Percentiles rank a stretch among this genome's conserved stretches.
phyloP scores from a whole-genome alignment of 345 rosid genomes.

The Cardamine resedifolia region DNA sequence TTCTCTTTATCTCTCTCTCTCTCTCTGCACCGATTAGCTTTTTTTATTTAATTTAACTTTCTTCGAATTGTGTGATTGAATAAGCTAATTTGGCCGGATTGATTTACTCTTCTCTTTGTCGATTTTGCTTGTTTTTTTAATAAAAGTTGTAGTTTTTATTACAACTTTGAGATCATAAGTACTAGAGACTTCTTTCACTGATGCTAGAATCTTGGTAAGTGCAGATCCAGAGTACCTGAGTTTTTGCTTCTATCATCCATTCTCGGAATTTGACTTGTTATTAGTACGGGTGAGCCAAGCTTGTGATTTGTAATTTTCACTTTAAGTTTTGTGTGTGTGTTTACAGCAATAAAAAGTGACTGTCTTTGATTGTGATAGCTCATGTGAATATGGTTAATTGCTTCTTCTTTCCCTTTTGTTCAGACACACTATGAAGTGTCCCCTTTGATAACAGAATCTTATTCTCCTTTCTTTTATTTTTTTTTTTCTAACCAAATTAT shows the following conservation, averaged over 20 bases:
- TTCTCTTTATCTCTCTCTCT: slow-evolving; percentile 11
- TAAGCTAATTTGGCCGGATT: not conserved
- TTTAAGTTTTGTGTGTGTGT: not conserved
- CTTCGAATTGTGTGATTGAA: slow-evolving; percentile 19
- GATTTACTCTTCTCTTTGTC: slow-evolving; percentile 8
- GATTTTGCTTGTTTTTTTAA: slow-evolving; percentile 12
- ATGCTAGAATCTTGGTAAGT: slow-evolving; percentile 7
- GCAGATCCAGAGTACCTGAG: slow-evolving; percentile 23
- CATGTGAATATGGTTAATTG: slow-evolving; percentile 12
- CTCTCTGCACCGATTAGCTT: slow-evolving; percentile 26
- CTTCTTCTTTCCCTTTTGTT: slow-evolving; percentile 24
- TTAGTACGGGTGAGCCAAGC: not conserved
- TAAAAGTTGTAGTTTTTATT: slow-evolving; percentile 14
- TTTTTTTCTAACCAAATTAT: not conserved
- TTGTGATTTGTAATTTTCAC: slow-evolving; percentile 2
- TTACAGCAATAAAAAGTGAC: slow-evolving; percentile 9
- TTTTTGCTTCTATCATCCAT: not conserved
- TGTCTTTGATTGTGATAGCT: slow-evolving; percentile 37
- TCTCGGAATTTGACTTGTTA: not conserved
- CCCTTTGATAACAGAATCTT: slow-evolving; percentile 34
- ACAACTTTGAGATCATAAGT: slow-evolving; percentile 3
- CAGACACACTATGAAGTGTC: slow-evolving; percentile 26
- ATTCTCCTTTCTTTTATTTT: slow-evolving; percentile 2
- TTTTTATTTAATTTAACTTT: not conserved
- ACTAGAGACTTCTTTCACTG: not conserved